A percentile compares a stretch with the other conserved stretches of the same genome.
These are phyloP conservation scores for Calonectria pteridis DNA, from an alignment of 2,329 filamentous ascomycete genomes.

Conservation along the genomic window DNA sequence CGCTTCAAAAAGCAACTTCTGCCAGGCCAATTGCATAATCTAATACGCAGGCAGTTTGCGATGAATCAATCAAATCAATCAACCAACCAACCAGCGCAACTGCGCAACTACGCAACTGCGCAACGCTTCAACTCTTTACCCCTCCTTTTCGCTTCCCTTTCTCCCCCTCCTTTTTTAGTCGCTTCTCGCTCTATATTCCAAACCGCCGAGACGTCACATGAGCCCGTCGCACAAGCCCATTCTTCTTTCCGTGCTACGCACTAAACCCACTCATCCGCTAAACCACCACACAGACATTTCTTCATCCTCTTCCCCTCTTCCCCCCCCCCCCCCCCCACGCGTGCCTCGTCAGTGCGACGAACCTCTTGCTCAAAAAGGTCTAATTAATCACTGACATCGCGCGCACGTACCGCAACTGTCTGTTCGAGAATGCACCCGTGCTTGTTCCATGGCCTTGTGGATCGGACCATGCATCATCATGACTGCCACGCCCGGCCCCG, in stretches of 20 bases:
- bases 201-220: conserved; percentile 5
- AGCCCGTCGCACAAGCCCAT: conserved; percentile 8
- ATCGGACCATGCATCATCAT: not conserved
- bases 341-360: not conserved
- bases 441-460: conserved; percentile 7
- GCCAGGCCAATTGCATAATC: not conserved
- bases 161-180: not conserved
- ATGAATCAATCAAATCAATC: too few species aligned
- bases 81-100: not conserved
- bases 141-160: not conserved
- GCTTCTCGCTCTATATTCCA: not conserved
- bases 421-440: conserved; percentile 8
- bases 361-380: not conserved
- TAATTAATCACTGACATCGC: not conserved
- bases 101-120: not conserved
- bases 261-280: not conserved
- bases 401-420: not conserved
- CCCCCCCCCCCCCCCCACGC: not conserved
- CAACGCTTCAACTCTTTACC: not conserved
- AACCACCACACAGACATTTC: conserved; percentile 8
- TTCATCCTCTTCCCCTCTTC: not conserved
- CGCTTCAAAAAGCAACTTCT: not conserved
- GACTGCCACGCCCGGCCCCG: not conserved
- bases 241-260: conserved; percentile 6
- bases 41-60: not conserved